Evolutionary conservation across 2,329 filamentous ascomycete genomes (phyloP).

Genomic region (Leptographium galeiforme): DNA sequence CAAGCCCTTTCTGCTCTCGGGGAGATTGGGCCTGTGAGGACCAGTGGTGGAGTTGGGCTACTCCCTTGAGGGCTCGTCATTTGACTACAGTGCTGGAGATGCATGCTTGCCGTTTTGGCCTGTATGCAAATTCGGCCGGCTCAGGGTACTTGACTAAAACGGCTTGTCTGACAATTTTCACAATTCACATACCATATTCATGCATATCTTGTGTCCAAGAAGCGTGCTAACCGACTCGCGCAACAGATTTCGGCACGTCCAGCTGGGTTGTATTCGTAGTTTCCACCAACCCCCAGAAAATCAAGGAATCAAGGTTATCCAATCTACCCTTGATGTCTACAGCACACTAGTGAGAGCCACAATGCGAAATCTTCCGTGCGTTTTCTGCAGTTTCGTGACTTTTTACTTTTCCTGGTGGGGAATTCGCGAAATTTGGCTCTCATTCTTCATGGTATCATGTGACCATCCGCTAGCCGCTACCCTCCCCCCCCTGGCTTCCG

Average conservation of each 20-base stretch:
- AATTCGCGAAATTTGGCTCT: background rate
- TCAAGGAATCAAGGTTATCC: background rate
- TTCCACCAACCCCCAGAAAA: background rate
- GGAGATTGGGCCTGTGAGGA: conserved; percentile 40
- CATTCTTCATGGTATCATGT: background rate
- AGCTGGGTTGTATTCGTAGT: background rate
- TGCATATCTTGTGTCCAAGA: background rate
- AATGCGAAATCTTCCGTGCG: background rate
- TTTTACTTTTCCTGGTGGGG: background rate
- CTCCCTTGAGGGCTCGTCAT: conserved; percentile 32
- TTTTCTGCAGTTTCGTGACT: background rate
- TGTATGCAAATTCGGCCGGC: conserved; percentile 18
- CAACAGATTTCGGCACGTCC: background rate
- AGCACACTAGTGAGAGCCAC: background rate
- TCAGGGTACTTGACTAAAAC: conserved; percentile 23
- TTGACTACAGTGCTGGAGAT: conserved; percentile 43
- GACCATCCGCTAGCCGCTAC: background rate
- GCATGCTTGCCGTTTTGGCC: conserved; percentile 43
- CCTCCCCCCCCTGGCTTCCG: too few species aligned
- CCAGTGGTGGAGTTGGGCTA: conserved; percentile 58
- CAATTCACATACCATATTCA: background rate
- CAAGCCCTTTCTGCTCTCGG: conserved; percentile 13
- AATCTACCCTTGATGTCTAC: background rate
- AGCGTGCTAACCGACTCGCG: background rate
- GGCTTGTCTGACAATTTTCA: conserved; percentile 20